phyloP scores from a whole-genome alignment of 2,329 filamentous ascomycete species.

The Hypoxylon sp. region DNA sequence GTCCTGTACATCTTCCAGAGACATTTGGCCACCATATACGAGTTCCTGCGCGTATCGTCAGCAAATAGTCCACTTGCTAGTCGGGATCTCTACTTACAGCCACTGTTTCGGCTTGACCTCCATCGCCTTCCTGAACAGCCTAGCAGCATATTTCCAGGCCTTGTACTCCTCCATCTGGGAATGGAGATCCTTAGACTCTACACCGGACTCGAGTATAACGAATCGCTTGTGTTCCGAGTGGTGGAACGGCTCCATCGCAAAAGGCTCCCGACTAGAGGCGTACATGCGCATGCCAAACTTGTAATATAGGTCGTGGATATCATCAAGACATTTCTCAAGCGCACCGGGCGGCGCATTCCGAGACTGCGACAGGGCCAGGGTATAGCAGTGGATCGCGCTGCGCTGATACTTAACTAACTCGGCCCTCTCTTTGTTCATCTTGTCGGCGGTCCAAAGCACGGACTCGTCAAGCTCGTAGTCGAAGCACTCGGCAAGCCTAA shows the following conservation, averaged over 20 bases:
- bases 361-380: conserved; percentile 65
- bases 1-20: conserved; percentile 70
- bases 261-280: conserved; percentile 67
- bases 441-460: conserved; percentile 88
- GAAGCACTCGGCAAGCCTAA: conserved; percentile 84
- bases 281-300: conserved; percentile 69
- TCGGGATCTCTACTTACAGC: conserved; percentile 55
- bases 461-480: conserved; percentile 88
- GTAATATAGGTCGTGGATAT: conserved; percentile 65
- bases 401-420: conserved; percentile 81
- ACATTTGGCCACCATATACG: conserved; percentile 69
- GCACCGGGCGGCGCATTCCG: conserved; percentile 53
- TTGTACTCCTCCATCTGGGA: conserved; percentile 66
- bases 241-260: conserved; percentile 68
- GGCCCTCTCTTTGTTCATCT: conserved; percentile 82
- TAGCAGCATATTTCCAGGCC: conserved; percentile 67
- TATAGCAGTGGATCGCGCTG: conserved; percentile 82
- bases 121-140: conserved; percentile 64
- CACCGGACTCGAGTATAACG: conserved; percentile 60
- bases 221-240: conserved; percentile 65
- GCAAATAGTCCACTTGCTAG: background rate
- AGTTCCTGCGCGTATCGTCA: conserved; percentile 53
- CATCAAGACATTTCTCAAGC: conserved; percentile 55
- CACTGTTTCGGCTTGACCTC: conserved; percentile 62
- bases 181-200: conserved; percentile 60